Percentiles rank a stretch among this genome's conserved stretches.
Evolutionary conservation across 2,329 filamentous ascomycete species (phyloP).

Genomic region (Zalaria sp.): DNA sequence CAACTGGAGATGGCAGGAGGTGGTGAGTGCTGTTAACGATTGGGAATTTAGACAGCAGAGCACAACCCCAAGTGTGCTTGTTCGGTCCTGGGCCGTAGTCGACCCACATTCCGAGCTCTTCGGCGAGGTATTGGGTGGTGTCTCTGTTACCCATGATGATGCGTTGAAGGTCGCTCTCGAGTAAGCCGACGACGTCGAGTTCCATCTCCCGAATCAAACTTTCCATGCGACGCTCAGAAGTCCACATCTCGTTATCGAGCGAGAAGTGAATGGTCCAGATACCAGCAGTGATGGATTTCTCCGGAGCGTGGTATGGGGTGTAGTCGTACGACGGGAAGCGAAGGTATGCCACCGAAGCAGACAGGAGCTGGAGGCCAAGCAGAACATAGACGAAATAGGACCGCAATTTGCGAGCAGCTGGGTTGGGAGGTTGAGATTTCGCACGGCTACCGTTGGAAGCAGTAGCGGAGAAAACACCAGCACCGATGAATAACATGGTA

Average conservation of each 20-base stretch:
- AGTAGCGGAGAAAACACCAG: conserved; percentile 61
- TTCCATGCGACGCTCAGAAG: conserved; percentile 79
- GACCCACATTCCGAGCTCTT: conserved; percentile 96
- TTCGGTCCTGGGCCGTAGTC: conserved; percentile 95
- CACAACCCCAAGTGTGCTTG: conserved; percentile 96
- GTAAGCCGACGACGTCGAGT: conserved; percentile 87
- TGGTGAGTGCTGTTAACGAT: conserved; percentile 96
- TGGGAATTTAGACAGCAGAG: conserved; percentile 89
- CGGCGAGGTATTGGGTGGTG: conserved; percentile 84
- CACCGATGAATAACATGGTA: conserved; percentile 73
- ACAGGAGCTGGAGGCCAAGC: conserved; percentile 63
- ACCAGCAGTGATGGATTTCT: conserved; percentile 79
- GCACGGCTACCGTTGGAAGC: conserved; percentile 31
- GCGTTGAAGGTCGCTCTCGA: conserved; percentile 85
- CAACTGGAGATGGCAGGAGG: conserved; percentile 80
- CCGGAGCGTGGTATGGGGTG: conserved; percentile 73
- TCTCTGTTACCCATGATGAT: conserved; percentile 99
- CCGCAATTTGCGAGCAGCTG: conserved; percentile 38
- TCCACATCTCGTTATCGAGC: conserved; percentile 98
- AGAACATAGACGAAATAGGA: conserved; percentile 61
- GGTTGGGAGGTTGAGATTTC: conserved; percentile 28
- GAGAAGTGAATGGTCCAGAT: conserved; percentile 99
- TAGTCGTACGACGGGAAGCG: conserved; percentile 92
- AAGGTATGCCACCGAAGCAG: conserved; percentile 67
- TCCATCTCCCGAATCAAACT: conserved; percentile 61